A percentile compares a stretch with the other conserved stretches of the same genome.
These are phyloP conservation scores for Hamamelis virginiana DNA, from an alignment of 164 flowering plant genomes.

Conservation along the genomic window DNA sequence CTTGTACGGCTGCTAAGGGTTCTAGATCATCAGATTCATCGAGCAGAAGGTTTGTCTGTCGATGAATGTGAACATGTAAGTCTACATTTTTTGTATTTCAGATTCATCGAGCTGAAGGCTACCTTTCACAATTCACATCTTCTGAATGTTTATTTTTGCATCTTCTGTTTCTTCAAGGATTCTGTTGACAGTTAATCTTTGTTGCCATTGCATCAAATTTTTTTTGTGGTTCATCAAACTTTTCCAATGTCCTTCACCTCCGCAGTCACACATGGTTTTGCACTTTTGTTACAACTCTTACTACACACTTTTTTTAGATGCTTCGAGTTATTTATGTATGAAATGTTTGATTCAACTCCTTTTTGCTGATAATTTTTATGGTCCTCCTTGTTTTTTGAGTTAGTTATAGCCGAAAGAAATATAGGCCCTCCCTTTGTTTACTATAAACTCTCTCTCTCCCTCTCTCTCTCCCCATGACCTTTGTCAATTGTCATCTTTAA, in stretches of 20 bases:
- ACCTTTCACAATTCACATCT: neutral
- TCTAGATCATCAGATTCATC: constrained; percentile 87
- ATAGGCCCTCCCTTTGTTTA: too few relatives aligned
- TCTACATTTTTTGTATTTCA: neutral
- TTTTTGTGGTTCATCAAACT: neutral
- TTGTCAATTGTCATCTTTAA: neutral
- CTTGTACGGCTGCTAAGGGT: constrained; percentile 66
- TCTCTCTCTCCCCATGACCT: too few relatives aligned
- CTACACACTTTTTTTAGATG: neutral
- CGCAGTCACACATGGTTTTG: neutral
- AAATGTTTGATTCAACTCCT: too few relatives aligned
- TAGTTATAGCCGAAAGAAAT: too few relatives aligned
- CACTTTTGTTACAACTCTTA: neutral
- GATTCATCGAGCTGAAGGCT: neutral
- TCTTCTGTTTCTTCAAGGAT: neutral
- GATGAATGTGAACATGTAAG: constrained; percentile 82
- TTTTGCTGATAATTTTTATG: too few relatives aligned
- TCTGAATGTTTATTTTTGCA: neutral
- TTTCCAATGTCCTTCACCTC: neutral
- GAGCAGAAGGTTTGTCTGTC: constrained; percentile 79
- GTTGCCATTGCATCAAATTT: neutral
- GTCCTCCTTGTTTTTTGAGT: too few relatives aligned
- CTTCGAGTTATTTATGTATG: neutral
- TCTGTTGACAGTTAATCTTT: neutral
- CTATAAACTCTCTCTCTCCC: too few relatives aligned